These are phyloP conservation scores for Macroventuria anomochaeta DNA, from an alignment of 2,329 filamentous ascomycete species.

Conservation along the genomic window DNA sequence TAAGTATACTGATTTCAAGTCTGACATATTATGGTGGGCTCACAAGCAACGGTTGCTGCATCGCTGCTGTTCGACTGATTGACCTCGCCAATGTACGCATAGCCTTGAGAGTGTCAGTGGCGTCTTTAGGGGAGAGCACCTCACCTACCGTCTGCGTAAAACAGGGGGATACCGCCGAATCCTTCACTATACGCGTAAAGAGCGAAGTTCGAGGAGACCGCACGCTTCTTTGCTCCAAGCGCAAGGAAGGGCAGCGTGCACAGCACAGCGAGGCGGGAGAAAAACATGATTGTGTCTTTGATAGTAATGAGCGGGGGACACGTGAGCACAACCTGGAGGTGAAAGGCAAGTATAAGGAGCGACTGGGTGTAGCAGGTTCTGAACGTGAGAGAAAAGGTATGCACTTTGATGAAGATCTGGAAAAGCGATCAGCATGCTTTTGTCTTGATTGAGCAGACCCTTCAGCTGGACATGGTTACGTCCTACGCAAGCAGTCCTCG, in stretches of 20 bases:
- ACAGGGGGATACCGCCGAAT: slow-evolving; percentile 27
- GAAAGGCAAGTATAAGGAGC: not conserved
- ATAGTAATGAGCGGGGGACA: not conserved
- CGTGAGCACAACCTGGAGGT: not conserved
- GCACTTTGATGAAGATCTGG: not conserved
- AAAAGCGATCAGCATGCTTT: slow-evolving; percentile 3
- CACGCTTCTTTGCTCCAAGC: slow-evolving; percentile 21
- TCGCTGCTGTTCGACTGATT: slow-evolving; percentile 22
- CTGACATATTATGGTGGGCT: not conserved
- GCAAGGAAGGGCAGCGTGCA: slow-evolving; percentile 24
- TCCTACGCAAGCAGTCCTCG: slow-evolving; percentile 19
- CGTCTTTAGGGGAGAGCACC: not conserved
- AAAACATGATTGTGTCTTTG: slow-evolving; percentile 1
- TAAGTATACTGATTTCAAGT: not conserved
- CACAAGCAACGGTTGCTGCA: slow-evolving; percentile 28
- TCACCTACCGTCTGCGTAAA: slow-evolving; percentile 26
- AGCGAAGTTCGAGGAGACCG: slow-evolving; percentile 14
- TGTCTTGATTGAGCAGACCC: not conserved
- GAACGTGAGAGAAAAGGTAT: not conserved
- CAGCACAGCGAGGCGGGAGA: slow-evolving; percentile 13
- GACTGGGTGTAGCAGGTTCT: not conserved
- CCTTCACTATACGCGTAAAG: slow-evolving; percentile 27
- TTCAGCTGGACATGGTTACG: not conserved
- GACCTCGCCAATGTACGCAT: slow-evolving; percentile 28
- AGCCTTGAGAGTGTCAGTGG: slow-evolving; percentile 19